Conservation (phyloP, 768 basidiomycete genomes). For the Auriscalpium vulgare region DNA sequence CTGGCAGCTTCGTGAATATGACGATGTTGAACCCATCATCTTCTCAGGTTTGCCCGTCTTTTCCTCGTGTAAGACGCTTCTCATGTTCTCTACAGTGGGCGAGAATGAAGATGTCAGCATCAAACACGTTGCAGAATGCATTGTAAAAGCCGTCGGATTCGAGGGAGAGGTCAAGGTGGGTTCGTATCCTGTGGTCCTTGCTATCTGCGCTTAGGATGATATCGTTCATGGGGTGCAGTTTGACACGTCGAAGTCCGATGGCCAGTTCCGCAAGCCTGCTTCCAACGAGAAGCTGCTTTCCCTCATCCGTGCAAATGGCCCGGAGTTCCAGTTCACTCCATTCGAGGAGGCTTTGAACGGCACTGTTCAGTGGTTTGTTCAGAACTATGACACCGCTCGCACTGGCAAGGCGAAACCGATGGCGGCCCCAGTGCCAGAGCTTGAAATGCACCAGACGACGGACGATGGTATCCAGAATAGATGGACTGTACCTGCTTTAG, state of each 20-base stretch:
- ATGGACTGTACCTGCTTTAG: neutral
- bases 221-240: constrained; percentile 40
- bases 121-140: constrained; percentile 80
- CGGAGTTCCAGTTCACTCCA: constrained; percentile 77
- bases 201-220: neutral
- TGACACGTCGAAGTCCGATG: constrained; percentile 78
- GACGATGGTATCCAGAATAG: neutral
- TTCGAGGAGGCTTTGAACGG: constrained; percentile 76
- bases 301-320: constrained; percentile 46
- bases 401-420: constrained; percentile 32
- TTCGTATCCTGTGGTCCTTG: constrained; percentile 2
- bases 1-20: constrained; percentile 85
- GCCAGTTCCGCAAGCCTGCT: constrained; percentile 94
- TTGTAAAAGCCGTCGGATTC: constrained; percentile 78
- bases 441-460: neutral
- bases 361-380: constrained; percentile 81
- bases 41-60: constrained; percentile 55
- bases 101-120: constrained; percentile 95
- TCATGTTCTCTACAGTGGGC: constrained; percentile 46
- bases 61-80: neutral
- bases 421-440: constrained; percentile 33
- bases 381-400: constrained; percentile 69
- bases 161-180: constrained; percentile 65
- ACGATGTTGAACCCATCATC: constrained; percentile 89
- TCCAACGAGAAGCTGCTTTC: constrained; percentile 80